phyloP scores from a whole-genome alignment of 2,329 filamentous ascomycete species.

The Ophiosphaerella korrae region DNA sequence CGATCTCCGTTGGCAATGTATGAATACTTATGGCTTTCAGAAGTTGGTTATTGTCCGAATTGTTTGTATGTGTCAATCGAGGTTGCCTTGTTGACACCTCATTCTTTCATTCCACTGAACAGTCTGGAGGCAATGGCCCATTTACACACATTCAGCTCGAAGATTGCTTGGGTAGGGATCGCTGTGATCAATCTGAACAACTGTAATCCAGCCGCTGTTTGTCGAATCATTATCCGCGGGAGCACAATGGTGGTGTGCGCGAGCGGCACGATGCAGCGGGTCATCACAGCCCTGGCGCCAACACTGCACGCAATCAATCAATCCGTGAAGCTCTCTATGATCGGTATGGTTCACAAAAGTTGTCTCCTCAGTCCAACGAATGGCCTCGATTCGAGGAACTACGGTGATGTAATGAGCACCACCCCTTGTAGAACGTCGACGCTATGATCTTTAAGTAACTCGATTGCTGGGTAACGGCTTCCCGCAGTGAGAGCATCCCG shows the following conservation, averaged over 20 bases:
- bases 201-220: not conserved
- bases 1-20: slow-evolving; percentile 12
- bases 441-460: not conserved
- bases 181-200: not conserved
- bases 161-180: not conserved
- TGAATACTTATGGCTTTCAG: not conserved
- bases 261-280: slow-evolving; percentile 12
- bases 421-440: not conserved
- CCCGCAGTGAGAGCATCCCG: not conserved
- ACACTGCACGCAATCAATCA: slow-evolving; percentile 7
- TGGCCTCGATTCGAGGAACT: not conserved
- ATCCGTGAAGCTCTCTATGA: slow-evolving; percentile 1
- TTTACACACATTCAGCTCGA: not conserved
- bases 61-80: not conserved
- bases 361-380: not conserved
- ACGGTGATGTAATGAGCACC: not conserved
- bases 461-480: not conserved
- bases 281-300: slow-evolving; percentile 9
- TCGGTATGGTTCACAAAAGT: slow-evolving; percentile 11
- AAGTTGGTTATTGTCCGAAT: not conserved
- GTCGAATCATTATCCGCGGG: not conserved
- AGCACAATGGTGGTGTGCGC: slow-evolving; percentile 2
- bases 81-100: not conserved
- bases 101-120: not conserved
- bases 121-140: not conserved